Evolutionary conservation across 192 early-diverging fungal genomes (phyloP), one percentile per base, ranked within the genome.

Genomic region (Coemansia sp.): DNA sequence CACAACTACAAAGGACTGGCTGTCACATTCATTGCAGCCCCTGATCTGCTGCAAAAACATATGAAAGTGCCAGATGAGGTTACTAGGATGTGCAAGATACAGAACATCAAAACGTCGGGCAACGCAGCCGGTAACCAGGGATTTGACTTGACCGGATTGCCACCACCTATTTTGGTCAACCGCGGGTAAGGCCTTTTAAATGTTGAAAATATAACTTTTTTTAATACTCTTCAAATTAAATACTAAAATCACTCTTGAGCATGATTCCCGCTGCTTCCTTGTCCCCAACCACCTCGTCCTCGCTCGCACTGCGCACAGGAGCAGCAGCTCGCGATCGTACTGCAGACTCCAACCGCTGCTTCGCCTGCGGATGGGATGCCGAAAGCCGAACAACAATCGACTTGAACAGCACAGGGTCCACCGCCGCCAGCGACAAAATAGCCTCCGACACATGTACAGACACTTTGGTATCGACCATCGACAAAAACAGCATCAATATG

Each of bases 401-500:
- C 14, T 60, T 67, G 53, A 76, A 76, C 14, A 25, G 23, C 2
- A 45, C 53, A 1, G 75, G 75, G 5, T 41, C 23, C 11, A n/a
- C 47, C 1, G 69, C 66, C 8, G 75, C 75, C 21, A 76, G 47
- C 5, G 47, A 45, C 25, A 76, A 11, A 9, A 76, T 66, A 4
- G 65, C 57, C 10, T 76, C 69, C 3, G 60, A 63, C 10, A 76
- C 48, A 22, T 32, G 29, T 0, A 25, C 11, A 12, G 54, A 17
- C 5, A 3, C n/a, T 27, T 35, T n/a, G 48, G 53, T 45, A n/a
- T 62, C 60, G 2, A 71, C 41, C 76, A 79, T 66, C 11, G 76
- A 72, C 32, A 79, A 14, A 11, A 79, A 45, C 1, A 79, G 52
- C 76, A 79, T 79, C 9, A 79, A 48, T 2, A 69, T 67, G 0